Percentiles rank a stretch among this genome's conserved stretches.
These are phyloP conservation scores for Graphium sp. DNA, from an alignment of 2,329 filamentous ascomycete genomes.

Conservation along the genomic window DNA sequence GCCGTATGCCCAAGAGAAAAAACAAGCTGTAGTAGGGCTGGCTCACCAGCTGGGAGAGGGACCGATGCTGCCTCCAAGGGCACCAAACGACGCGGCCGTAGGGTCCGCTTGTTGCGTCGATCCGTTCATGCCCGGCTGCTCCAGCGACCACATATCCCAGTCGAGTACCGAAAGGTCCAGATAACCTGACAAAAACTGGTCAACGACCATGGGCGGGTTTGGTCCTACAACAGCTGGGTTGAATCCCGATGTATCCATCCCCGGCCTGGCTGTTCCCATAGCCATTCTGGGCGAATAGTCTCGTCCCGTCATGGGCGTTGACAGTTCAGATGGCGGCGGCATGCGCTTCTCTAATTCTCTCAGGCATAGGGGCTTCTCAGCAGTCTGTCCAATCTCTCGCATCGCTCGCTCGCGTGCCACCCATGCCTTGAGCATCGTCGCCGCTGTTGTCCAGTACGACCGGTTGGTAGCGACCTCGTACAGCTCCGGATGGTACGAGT, in stretches of 20 bases:
- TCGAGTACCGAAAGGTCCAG: slow-evolving; percentile 24
- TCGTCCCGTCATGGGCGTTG: slow-evolving; percentile 3
- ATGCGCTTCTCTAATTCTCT: slow-evolving; percentile 23
- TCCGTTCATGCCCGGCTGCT: no score
- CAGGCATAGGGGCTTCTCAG: slow-evolving; percentile 27
- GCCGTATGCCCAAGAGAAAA: no score
- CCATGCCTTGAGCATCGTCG: slow-evolving; percentile 35
- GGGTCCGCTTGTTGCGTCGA: no score
- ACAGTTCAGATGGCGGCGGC: slow-evolving; percentile 14
- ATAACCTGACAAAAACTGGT: slow-evolving; percentile 25
- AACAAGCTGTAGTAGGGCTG: no score
- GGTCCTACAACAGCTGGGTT: not conserved
- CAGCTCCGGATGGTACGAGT: slow-evolving; percentile 30
- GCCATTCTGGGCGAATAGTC: slow-evolving; percentile 7
- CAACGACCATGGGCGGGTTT: slow-evolving; percentile 13
- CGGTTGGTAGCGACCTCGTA: slow-evolving; percentile 27
- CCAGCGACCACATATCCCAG: slow-evolving; percentile 28
- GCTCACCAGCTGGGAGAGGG: no score
- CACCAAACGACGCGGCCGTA: no score
- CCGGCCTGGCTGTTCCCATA: not conserved
- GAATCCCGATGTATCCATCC: not conserved
- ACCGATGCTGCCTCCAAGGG: no score
- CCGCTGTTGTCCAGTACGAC: slow-evolving; percentile 24
- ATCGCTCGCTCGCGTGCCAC: slow-evolving; percentile 26
- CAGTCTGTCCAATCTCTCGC: slow-evolving; percentile 15